phyloP scores from a whole-genome alignment of 2,329 filamentous ascomycete genomes.

The Colletotrichum cuscutae region DNA sequence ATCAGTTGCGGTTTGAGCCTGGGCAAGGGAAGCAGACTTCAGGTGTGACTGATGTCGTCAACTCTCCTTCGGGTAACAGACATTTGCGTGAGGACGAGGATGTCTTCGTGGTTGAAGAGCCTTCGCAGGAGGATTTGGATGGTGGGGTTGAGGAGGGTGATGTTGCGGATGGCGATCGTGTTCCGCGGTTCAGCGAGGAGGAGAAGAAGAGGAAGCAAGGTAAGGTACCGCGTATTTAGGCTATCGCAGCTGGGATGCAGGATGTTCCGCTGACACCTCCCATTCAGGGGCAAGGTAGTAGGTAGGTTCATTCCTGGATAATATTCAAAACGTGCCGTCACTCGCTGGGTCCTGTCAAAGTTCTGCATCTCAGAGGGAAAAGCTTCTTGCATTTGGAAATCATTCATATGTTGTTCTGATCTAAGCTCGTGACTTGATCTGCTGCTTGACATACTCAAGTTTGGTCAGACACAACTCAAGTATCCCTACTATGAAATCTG shows the following conservation, averaged over 20 bases:
- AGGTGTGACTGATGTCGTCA: too few relatives aligned
- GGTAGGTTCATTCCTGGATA: background rate
- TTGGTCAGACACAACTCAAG: too few relatives aligned
- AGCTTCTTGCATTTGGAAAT: too few relatives aligned
- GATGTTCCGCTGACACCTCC: background rate
- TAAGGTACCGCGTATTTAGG: background rate
- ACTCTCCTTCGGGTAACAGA: too few relatives aligned
- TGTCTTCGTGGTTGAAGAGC: background rate
- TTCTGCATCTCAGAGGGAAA: too few relatives aligned
- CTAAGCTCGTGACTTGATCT: too few relatives aligned
- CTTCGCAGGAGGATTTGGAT: background rate
- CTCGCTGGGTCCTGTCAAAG: too few relatives aligned
- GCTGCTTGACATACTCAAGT: rapidly evolving
- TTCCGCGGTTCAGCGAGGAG: background rate
- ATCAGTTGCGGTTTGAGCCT: background rate
- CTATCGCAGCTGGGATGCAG: background rate
- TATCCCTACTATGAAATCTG: too few relatives aligned
- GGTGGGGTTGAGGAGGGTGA: background rate
- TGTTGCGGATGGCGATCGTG: background rate
- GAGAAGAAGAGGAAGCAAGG: background rate
- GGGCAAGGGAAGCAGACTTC: background rate
- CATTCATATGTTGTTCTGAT: too few relatives aligned
- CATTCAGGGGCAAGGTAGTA: background rate
- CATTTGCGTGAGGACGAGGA: background rate
- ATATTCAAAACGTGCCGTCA: too few relatives aligned